Percentiles rank a stretch among this genome's conserved stretches.
Evolutionary conservation across 176 grass and related monocot species (phyloP).

Genomic region (Thalia dealbata): DNA sequence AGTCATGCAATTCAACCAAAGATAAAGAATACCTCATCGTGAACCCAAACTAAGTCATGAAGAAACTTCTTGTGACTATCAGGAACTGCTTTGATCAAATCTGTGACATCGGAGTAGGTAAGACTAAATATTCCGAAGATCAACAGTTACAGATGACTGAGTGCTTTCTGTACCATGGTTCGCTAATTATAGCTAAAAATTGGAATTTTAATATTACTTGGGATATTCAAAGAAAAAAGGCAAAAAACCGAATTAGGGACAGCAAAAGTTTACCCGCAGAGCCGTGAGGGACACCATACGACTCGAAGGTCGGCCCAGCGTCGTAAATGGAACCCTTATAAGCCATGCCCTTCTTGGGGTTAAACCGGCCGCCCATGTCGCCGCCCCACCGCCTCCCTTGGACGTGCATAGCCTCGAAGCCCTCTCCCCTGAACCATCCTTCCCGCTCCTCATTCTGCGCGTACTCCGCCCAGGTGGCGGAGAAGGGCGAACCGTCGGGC

Average conservation of each 20-base stretch:
- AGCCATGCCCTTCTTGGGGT: slow-evolving; percentile 46
- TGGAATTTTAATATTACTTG: not conserved
- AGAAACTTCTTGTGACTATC: slow-evolving; percentile 78
- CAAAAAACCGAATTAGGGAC: not conserved
- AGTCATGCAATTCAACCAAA: not conserved
- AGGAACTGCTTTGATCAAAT: slow-evolving; percentile 58
- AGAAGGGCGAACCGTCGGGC: slow-evolving; percentile 42
- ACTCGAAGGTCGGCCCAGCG: slow-evolving; percentile 67
- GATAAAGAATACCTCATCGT: slow-evolving; percentile 55
- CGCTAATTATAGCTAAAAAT: not conserved
- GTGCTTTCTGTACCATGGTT: not conserved
- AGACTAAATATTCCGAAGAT: not conserved
- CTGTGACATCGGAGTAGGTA: slow-evolving; percentile 16
- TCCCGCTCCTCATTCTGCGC: slow-evolving; percentile 54
- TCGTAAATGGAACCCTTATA: slow-evolving; percentile 81
- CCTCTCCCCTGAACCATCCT: slow-evolving; percentile 67
- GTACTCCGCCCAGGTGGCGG: slow-evolving; percentile 70
- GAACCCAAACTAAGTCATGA: slow-evolving; percentile 67
- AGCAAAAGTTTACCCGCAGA: slow-evolving; percentile 36
- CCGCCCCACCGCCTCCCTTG: slow-evolving; percentile 84
- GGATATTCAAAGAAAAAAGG: not conserved
- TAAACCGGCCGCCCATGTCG: slow-evolving; percentile 41
- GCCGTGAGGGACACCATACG: slow-evolving; percentile 74
- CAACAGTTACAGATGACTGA: not conserved
- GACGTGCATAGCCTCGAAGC: slow-evolving; percentile 60